Evolutionary conservation across 2,329 filamentous ascomycete genomes (phyloP).

Genomic region (Aspergillus niger): DNA sequence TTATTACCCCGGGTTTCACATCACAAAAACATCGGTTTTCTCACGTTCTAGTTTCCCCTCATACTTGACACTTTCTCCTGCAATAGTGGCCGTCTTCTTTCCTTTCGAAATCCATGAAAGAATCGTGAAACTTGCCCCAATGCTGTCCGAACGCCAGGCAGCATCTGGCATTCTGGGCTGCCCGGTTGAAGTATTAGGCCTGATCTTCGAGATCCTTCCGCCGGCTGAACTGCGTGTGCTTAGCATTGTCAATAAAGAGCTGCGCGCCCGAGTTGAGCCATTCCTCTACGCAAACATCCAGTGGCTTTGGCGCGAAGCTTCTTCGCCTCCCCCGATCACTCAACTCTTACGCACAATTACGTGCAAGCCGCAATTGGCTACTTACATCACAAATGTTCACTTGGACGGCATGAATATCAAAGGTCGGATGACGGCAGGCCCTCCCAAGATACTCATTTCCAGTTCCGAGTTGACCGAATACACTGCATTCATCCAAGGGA

Average conservation of each 20-base stretch:
- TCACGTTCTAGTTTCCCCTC: too few relatives aligned
- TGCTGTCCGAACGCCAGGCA: background rate
- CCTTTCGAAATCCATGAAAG: too few relatives aligned
- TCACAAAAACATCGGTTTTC: too few relatives aligned
- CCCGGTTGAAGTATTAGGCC: constrained; percentile 18
- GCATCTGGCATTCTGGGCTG: background rate
- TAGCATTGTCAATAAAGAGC: constrained; percentile 17
- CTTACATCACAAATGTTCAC: constrained; percentile 15
- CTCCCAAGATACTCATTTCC: constrained; percentile 8
- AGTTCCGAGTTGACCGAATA: constrained; percentile 5
- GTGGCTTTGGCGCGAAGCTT: constrained; percentile 15
- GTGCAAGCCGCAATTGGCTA: constrained; percentile 20
- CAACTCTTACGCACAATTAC: constrained; percentile 20
- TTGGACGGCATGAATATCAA: constrained; percentile 5
- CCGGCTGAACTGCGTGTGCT: constrained; percentile 15
- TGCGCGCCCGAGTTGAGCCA: constrained; percentile 19
- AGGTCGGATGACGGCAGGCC: background rate
- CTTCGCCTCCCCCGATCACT: constrained; percentile 18
- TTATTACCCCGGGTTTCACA: too few relatives aligned
- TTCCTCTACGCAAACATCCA: constrained; percentile 24
- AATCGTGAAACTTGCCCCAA: too few relatives aligned
- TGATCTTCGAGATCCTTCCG: constrained; percentile 22
- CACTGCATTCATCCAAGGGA: constrained; percentile 11
- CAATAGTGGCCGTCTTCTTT: too few relatives aligned
- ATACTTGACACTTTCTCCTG: too few relatives aligned